phyloP scores from a whole-genome alignment of 305 asterid genomes.

The Coffea humblotiana region DNA sequence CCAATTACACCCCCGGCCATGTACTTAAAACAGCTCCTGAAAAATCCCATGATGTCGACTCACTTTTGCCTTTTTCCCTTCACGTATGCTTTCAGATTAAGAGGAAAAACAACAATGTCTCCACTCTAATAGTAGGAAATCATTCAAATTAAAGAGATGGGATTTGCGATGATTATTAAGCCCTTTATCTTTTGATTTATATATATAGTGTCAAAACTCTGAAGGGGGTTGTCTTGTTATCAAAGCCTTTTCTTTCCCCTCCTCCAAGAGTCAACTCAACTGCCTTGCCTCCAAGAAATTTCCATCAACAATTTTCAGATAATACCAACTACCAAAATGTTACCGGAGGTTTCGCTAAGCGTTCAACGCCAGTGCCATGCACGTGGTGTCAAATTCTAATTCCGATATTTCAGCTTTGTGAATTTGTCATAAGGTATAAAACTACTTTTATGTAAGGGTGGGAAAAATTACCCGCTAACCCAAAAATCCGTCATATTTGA shows the following conservation, averaged over 20 bases:
- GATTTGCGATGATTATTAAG: not conserved
- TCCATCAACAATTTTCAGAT: not conserved
- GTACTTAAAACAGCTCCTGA: conserved; percentile 5
- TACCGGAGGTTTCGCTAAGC: no score
- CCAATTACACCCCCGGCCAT: conserved; percentile 26
- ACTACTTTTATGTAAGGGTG: no score
- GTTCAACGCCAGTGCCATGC: no score
- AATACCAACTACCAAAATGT: no score
- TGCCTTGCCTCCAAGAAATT: not conserved
- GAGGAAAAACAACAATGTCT: not conserved
- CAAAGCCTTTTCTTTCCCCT: not conserved
- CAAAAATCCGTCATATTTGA: no score
- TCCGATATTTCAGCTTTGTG: no score
- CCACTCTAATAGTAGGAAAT: no score
- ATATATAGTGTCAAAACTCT: no score
- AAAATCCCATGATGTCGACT: not conserved
- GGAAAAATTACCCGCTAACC: no score
- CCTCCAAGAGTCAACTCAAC: not conserved
- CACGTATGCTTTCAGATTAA: not conserved
- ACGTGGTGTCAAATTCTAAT: no score
- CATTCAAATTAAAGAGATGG: not conserved
- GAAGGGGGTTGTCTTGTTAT: not conserved
- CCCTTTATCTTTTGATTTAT: not conserved
- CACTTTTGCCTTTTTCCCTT: not conserved
- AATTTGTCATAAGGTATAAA: no score